Evolutionary conservation across 331 rosid species (phyloP), one percentile per base, ranked within the genome.

Genomic region (Arachis monticola): DNA sequence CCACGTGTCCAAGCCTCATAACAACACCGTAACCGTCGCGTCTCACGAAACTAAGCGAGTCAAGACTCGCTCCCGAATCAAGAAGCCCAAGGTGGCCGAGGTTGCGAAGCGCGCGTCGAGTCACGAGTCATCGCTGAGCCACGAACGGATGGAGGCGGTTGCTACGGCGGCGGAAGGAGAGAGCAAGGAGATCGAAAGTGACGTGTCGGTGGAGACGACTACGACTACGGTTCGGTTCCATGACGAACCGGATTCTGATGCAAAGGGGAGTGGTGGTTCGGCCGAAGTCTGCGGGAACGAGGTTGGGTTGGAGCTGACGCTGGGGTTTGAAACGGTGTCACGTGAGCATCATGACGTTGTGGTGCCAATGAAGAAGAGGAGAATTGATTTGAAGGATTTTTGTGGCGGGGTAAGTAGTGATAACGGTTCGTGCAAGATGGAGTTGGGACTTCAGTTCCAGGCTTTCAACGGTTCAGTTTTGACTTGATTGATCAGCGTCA

Each of bases 351-450:
- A 82, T 17, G 22, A 83, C 77, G 84, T 88, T 2, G 38, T 88
- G 80, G 78, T 92, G 12, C 99, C 99, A 0, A 62, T 95, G 73
- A 95, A 95, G 82, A 95, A 95, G 84, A 81, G 99, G 10, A 88
- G 69, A 80, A 52, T 88, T 8, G 88, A 47, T 8, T 13, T 78
- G 22, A 70, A 83, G 30, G 76, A 75, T 67, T 53, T 4, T 53
- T 50, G 38, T 12, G 30, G 31, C 2, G 7, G 55, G 4, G 64
- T 5, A 10, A 70, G 75, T 3, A 56, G 70, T 12, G 82, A 64
- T 35, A 84, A 45, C 62, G 84, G 74, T 55, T 56, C 78, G 17
- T 84, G 88, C 67, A 85, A 84, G 78, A 53, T 76, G 27, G 89
- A 86, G 79, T 61, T 91, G 59, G 89, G 93, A 65, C 85, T 94